Evolutionary conservation across 2,329 filamentous ascomycete genomes (phyloP).

Genomic region (Polychaeton citri): DNA sequence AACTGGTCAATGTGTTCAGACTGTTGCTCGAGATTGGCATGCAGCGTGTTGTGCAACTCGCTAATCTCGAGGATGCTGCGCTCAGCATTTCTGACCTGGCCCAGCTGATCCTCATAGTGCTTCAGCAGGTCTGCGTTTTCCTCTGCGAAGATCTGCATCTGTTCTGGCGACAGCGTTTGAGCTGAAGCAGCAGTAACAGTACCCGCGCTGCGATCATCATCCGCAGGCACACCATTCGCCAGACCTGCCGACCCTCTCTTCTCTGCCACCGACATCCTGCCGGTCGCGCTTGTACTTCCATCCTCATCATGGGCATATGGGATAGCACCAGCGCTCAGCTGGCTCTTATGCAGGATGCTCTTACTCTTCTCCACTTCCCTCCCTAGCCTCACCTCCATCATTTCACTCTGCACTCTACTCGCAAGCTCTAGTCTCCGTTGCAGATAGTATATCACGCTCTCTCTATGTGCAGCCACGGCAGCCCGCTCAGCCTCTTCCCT

Average conservation of each 20-base stretch:
- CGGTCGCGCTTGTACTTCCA: slow-evolving; percentile 3
- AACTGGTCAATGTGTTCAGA: slow-evolving; percentile 81
- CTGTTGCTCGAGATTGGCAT: slow-evolving; percentile 72
- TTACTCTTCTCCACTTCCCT: slow-evolving; percentile 82
- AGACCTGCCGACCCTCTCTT: slow-evolving; percentile 15
- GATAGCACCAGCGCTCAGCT: slow-evolving; percentile 7
- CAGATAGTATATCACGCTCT: slow-evolving; percentile 74
- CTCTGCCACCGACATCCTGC: slow-evolving; percentile 3
- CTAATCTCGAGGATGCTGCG: slow-evolving; percentile 85
- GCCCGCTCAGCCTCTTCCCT: slow-evolving; percentile 57
- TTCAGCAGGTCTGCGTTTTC: slow-evolving; percentile 88
- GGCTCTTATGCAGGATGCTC: slow-evolving; percentile 60
- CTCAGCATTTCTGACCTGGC: slow-evolving; percentile 84
- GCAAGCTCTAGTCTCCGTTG: slow-evolving; percentile 62
- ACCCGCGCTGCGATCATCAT: slow-evolving; percentile 15
- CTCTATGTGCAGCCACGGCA: slow-evolving; percentile 56
- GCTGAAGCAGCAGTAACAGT: no score
- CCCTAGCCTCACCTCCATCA: slow-evolving; percentile 83
- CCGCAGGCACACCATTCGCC: not conserved
- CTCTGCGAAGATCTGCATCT: slow-evolving; percentile 83
- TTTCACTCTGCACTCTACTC: slow-evolving; percentile 65
- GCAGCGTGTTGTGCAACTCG: slow-evolving; percentile 78
- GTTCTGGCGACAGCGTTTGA: slow-evolving; percentile 57
- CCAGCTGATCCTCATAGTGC: slow-evolving; percentile 85
- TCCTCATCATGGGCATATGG: slow-evolving; percentile 11